phyloP scores from a whole-genome alignment of 805 yeast genomes.

The Monosporozyma siamensis region DNA sequence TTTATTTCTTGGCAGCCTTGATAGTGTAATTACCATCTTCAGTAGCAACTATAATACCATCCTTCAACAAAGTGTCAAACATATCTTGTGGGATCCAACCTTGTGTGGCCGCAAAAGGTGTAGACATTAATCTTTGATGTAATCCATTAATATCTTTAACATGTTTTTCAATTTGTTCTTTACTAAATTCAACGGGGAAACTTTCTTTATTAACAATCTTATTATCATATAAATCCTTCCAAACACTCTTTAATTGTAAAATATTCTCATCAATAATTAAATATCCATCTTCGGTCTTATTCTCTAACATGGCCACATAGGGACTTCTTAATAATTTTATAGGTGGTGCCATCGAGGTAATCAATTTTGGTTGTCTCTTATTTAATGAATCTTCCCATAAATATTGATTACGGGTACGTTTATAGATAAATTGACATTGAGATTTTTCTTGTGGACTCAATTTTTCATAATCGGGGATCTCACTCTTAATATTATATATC shows the following conservation, averaged over 20 bases:
- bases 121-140: slow-evolving; percentile 55
- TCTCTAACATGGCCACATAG: slow-evolving; percentile 40
- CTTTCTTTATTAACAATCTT: slow-evolving; percentile 41
- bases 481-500: slow-evolving; percentile 64
- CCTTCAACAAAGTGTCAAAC: slow-evolving; percentile 61
- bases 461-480: slow-evolving; percentile 58
- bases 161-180: slow-evolving; percentile 49
- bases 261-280: slow-evolving; percentile 58
- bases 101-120: slow-evolving; percentile 82
- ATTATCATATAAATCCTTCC: slow-evolving; percentile 57
- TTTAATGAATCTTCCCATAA: slow-evolving; percentile 76
- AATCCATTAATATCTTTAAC: slow-evolving; percentile 51
- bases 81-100: slow-evolving; percentile 96
- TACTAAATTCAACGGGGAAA: slow-evolving; percentile 55
- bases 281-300: slow-evolving; percentile 47
- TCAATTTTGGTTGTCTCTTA: slow-evolving; percentile 51
- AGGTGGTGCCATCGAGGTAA: slow-evolving; percentile 79
- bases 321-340: slow-evolving; percentile 62
- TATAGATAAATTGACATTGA: slow-evolving; percentile 78
- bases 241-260: slow-evolving; percentile 55
- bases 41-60: slow-evolving; percentile 56
- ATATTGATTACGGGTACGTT: slow-evolving; percentile 84
- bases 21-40: slow-evolving; percentile 46
- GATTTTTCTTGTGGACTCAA: slow-evolving; percentile 65
- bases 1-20: neutral